Percentiles rank a stretch among this genome's conserved stretches.
Evolutionary conservation across 2,329 filamentous ascomycete genomes (phyloP).

Genomic region (Xenosphaeropsis pyriputrescens): DNA sequence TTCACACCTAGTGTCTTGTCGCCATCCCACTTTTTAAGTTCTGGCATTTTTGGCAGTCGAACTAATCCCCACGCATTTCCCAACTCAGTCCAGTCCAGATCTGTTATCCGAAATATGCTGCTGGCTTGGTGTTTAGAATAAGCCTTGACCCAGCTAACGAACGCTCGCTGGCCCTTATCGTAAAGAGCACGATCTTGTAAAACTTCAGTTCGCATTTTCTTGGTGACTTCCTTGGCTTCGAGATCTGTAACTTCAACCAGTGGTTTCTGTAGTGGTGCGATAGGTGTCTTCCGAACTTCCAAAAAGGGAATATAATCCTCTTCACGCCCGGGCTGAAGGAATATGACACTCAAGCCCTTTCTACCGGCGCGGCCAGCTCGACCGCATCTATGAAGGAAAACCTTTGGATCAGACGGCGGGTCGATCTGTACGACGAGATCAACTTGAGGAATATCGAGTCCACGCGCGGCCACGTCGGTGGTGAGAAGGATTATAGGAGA

Average conservation of each 20-base stretch:
- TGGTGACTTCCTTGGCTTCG: slow-evolving; percentile 41
- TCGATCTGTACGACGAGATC: slow-evolving; percentile 87
- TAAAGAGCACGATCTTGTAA: slow-evolving; percentile 38
- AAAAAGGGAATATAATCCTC: slow-evolving; percentile 85
- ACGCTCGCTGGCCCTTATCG: slow-evolving; percentile 80
- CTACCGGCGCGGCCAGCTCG: slow-evolving; percentile 81
- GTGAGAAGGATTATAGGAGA: slow-evolving; percentile 74
- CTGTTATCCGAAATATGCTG: slow-evolving; percentile 74
- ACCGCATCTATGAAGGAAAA: slow-evolving; percentile 87
- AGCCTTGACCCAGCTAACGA: slow-evolving; percentile 84
- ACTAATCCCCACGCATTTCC: slow-evolving; percentile 77
- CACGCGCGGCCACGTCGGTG: slow-evolving; percentile 81
- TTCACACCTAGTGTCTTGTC: slow-evolving; percentile 47
- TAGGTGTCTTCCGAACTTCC: slow-evolving; percentile 74
- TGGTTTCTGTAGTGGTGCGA: slow-evolving; percentile 45
- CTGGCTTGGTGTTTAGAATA: slow-evolving; percentile 85
- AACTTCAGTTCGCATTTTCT: slow-evolving; percentile 45
- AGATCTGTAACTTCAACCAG: slow-evolving; percentile 38
- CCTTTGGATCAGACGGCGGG: slow-evolving; percentile 76
- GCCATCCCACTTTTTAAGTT: slow-evolving; percentile 59
- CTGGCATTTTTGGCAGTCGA: slow-evolving; percentile 85
- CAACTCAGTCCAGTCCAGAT: slow-evolving; percentile 75
- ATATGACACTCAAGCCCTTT: slow-evolving; percentile 69
- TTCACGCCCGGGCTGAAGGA: slow-evolving; percentile 73
- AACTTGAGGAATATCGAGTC: slow-evolving; percentile 82